These are phyloP conservation scores for Calonectria henricotiae DNA, from an alignment of 2,329 filamentous ascomycete genomes.

Conservation along the genomic window DNA sequence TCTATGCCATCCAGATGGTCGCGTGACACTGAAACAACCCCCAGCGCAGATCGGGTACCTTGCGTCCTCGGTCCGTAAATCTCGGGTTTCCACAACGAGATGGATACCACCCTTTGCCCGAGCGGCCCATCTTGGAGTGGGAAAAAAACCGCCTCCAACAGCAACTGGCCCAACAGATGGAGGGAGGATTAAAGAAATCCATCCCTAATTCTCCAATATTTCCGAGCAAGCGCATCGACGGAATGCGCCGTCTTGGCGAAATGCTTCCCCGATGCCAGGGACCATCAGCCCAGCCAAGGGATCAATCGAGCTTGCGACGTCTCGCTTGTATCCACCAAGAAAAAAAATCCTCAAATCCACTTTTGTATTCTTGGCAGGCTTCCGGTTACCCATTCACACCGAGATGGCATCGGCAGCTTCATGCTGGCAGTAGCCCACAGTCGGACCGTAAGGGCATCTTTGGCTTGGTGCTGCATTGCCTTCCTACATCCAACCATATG, in stretches of 20 bases:
- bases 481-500: neutral
- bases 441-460: neutral
- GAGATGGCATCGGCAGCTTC: too few species aligned
- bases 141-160: neutral
- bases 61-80: neutral
- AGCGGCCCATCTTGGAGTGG: neutral
- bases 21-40: conserved; percentile 22
- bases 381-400: conserved; percentile 1
- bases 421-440: neutral
- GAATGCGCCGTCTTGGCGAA: conserved; percentile 14
- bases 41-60: conserved; percentile 8
- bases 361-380: neutral
- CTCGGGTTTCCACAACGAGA: neutral
- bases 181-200: neutral
- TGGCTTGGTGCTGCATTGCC: neutral
- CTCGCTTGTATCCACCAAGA: conserved; percentile 7
- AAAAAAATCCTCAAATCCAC: conserved; percentile 18
- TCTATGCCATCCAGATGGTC: conserved; percentile 11
- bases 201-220: conserved; percentile 4
- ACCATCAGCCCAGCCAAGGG: neutral
- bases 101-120: neutral
- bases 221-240: neutral
- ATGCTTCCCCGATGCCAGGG: neutral
- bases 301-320: neutral
- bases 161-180: too few species aligned